Base-by-base conservation (phyloP, 1,284 basidiomycete genomes). In the Pseudozyma tsukubaensis region DNA sequence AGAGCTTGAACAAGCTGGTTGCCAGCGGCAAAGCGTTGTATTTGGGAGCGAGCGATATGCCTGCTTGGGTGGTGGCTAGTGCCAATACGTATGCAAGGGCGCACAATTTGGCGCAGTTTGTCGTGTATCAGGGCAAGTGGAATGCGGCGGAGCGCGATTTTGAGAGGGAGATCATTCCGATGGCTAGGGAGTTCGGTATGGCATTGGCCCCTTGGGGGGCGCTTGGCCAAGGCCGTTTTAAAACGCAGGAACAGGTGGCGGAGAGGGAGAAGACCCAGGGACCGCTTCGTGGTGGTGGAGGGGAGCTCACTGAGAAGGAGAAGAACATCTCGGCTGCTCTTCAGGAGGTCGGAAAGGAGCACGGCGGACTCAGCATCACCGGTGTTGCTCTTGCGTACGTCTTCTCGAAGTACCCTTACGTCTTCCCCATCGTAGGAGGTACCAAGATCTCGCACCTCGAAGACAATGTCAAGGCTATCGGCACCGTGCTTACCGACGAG, bases 151-250 rank as follows among this genome's bases (percentile, higher is more conserved):
- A 74, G 40, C 86, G 89, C 49, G 88, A 88, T 62, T 85, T 89
- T 57, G 89, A 90, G 83, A 85, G 88, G 13, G 89, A 90, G n/a
- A 88, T 90, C 69, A 86, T 90, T 51, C 89, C 89, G 7, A 89
- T 90, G 89, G 85, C 82, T 50, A 84, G 85, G 36, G 77, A 69
- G 58, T 86, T 87, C 53, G 86, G 87, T 52, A 85, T 87, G 85
- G 86, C 87, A 0, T 81, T 89, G 0, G 86, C 87, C 0, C 88
- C 88, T 0, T 90, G 87, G 87, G 86, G 86, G 43, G 88, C 88
- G 0, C 82, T 90, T 13, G 88, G 85, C 0, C 85, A 74, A 19
- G 87, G 87, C 0, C 86, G 86, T 14, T 84, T 90, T 57, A 86
- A 78, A 47, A 76, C 76, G 1, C 74, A 78, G 35, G 75, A 74